phyloP scores from a whole-genome alignment of 352 stramenopile species.

The Globisporangium okanoganense region DNA sequence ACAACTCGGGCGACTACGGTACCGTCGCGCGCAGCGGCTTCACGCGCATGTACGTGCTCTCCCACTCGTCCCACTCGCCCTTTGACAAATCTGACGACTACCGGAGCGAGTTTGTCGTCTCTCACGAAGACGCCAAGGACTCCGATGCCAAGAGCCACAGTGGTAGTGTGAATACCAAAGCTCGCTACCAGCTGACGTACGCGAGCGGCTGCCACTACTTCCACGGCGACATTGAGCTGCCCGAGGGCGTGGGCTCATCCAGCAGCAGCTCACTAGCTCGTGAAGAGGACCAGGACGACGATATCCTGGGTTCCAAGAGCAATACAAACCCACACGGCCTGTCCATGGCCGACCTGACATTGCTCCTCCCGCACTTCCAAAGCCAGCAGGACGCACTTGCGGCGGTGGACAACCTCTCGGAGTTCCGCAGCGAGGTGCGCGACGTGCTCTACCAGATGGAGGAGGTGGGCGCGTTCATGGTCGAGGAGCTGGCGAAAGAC shows the following conservation, averaged over 20 bases:
- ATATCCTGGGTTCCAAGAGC: conserved; percentile 12
- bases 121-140: conserved; percentile 2
- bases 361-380: conserved; percentile 54
- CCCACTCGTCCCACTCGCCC: conserved; percentile 22
- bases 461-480: conserved; percentile 62
- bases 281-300: not conserved
- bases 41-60: conserved; percentile 63
- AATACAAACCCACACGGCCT: conserved; percentile 10
- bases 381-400: conserved; percentile 40
- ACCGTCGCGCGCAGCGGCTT: conserved; percentile 49
- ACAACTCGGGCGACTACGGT: conserved; percentile 53
- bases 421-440: conserved; percentile 42
- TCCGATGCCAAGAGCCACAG: conserved; percentile 15
- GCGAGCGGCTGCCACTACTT: conserved; percentile 57
- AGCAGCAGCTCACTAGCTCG: not conserved
- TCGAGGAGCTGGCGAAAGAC: conserved; percentile 63
- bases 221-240: conserved; percentile 41
- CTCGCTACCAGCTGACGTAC: conserved; percentile 46
- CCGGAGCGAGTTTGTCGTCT: conserved; percentile 3
- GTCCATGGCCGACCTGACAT: conserved; percentile 32
- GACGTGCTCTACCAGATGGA: conserved; percentile 66
- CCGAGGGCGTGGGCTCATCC: conserved; percentile 18
- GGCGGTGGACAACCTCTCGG: conserved; percentile 32
- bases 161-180: not conserved
- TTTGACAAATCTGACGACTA: conserved; percentile 27